A percentile compares a stretch with the other conserved stretches of the same genome.
These are phyloP conservation scores for Ganoderma lucidum DNA, from an alignment of 1,284 basidiomycete genomes.

Conservation along the genomic window DNA sequence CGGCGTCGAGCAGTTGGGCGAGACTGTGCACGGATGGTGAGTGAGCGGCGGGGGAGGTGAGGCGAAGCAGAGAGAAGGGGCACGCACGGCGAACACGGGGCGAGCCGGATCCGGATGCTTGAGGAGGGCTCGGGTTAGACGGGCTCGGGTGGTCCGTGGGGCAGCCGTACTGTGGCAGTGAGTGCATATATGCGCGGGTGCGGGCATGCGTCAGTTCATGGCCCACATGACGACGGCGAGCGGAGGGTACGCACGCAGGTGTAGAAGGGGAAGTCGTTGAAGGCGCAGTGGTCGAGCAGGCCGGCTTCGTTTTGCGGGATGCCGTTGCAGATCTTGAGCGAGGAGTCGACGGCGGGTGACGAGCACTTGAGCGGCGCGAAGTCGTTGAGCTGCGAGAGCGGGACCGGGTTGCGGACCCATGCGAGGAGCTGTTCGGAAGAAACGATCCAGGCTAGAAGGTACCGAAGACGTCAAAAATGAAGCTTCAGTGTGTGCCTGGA, in stretches of 20 bases:
- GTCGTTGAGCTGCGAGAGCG: constrained; percentile 63
- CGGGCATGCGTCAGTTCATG: background rate
- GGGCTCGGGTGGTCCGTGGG: constrained; percentile 62
- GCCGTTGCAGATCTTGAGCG: constrained; percentile 75
- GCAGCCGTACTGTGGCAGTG: constrained; percentile 68
- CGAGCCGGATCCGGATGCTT: constrained; percentile 54
- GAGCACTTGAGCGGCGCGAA: constrained; percentile 67
- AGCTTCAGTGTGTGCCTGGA: background rate
- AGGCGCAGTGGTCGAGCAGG: constrained; percentile 66
- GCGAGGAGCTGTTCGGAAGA: constrained; percentile 77
- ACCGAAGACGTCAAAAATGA: background rate
- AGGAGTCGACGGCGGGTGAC: constrained; percentile 61
- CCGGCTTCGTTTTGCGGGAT: constrained; percentile 71
- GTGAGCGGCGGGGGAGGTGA: background rate
- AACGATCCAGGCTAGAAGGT: constrained; percentile 73
- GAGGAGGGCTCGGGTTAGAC: constrained; percentile 70
- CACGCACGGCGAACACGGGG: constrained; percentile 62
- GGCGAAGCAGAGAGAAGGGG: constrained; percentile 5
- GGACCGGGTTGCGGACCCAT: constrained; percentile 79
- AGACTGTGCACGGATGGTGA: constrained; percentile 50
- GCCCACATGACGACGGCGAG: background rate
- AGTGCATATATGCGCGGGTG: background rate
- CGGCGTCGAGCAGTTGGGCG: constrained; percentile 78
- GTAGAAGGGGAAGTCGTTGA: constrained; percentile 79
- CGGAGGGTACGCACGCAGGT: constrained; percentile 62